These are phyloP conservation scores for Chaetomium fimeti DNA, from an alignment of 495 filamentous ascomycete species.

Conservation along the genomic window DNA sequence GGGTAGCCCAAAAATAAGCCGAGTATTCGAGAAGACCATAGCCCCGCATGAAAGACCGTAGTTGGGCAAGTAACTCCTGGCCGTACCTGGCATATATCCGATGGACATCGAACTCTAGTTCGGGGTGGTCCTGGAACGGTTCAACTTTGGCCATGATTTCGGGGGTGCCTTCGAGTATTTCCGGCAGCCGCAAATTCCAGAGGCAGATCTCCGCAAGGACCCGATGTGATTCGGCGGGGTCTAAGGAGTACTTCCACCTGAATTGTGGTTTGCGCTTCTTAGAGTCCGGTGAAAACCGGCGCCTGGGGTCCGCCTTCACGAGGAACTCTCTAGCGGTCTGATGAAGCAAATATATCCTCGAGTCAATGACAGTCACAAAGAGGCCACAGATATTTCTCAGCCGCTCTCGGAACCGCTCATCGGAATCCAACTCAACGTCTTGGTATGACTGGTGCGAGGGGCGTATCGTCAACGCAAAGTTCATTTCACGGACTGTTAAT, in stretches of 20 bases:
- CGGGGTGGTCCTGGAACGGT: no score
- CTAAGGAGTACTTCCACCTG: constrained; percentile 4
- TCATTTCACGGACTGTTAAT: background rate
- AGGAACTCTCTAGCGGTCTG: constrained; percentile 17
- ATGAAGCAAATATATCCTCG: constrained; percentile 17
- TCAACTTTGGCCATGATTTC: no score
- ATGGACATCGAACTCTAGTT: no score
- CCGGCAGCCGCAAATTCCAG: constrained; percentile 10
- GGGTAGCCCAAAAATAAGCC: background rate
- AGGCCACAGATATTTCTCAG: constrained; percentile 13
- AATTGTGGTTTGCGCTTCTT: background rate
- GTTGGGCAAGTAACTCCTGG: background rate
- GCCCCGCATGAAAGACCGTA: background rate
- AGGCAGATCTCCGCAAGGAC: constrained; percentile 6
- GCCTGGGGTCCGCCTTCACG: background rate
- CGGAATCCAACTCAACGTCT: background rate
- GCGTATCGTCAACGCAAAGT: background rate
- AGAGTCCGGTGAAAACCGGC: background rate
- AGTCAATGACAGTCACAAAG: constrained; percentile 10
- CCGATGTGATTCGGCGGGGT: background rate
- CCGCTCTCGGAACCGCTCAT: constrained; percentile 1
- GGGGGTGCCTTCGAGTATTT: background rate
- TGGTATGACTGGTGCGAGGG: constrained; percentile 1
- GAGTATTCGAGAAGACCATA: constrained; percentile 10
- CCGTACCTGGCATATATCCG: no score